These are phyloP conservation scores for Penicillium palitans DNA, from an alignment of 2,329 filamentous ascomycete genomes.

Conservation along the genomic window DNA sequence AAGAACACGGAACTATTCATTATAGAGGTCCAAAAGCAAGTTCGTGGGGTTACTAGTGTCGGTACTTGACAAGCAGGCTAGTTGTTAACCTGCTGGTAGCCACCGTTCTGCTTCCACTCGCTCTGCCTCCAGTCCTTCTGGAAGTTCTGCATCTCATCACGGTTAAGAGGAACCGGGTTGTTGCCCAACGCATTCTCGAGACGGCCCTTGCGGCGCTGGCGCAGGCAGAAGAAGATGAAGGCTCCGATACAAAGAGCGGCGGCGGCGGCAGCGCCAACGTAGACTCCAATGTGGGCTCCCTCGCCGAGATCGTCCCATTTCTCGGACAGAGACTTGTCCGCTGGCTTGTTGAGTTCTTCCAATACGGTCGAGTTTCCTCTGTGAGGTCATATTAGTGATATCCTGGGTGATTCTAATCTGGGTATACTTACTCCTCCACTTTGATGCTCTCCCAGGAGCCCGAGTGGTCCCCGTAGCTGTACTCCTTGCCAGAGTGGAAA, in stretches of 20 bases:
- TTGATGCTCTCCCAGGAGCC: slow-evolving; percentile 68
- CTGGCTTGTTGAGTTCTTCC: slow-evolving; percentile 38
- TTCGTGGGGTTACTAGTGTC: slow-evolving; percentile 7
- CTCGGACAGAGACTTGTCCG: slow-evolving; percentile 37
- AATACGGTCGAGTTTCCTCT: slow-evolving; percentile 65
- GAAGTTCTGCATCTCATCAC: slow-evolving; percentile 41
- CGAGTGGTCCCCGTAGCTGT: slow-evolving; percentile 62
- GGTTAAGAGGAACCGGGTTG: slow-evolving; percentile 45
- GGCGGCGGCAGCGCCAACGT: slow-evolving; percentile 39
- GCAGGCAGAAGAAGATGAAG: slow-evolving; percentile 50
- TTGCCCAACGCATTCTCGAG: slow-evolving; percentile 51
- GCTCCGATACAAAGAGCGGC: slow-evolving; percentile 35
- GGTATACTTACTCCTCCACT: slow-evolving; percentile 44
- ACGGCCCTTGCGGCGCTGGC: slow-evolving; percentile 52
- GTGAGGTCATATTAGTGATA: slow-evolving; percentile 25
- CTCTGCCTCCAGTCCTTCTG: slow-evolving; percentile 42
- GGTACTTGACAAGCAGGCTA: slow-evolving; percentile 8
- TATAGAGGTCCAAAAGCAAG: slow-evolving; percentile 4
- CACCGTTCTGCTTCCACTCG: slow-evolving; percentile 32
- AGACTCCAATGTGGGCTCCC: slow-evolving; percentile 52
- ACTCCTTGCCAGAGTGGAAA: slow-evolving; percentile 64
- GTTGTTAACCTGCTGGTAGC: slow-evolving; percentile 31
- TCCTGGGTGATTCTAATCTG: no score
- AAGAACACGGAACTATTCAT: slow-evolving; percentile 2
- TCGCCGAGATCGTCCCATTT: slow-evolving; percentile 48